Evolutionary conservation across 106 monocot species (phyloP).

Genomic region (Dioscorea dumetorum): DNA sequence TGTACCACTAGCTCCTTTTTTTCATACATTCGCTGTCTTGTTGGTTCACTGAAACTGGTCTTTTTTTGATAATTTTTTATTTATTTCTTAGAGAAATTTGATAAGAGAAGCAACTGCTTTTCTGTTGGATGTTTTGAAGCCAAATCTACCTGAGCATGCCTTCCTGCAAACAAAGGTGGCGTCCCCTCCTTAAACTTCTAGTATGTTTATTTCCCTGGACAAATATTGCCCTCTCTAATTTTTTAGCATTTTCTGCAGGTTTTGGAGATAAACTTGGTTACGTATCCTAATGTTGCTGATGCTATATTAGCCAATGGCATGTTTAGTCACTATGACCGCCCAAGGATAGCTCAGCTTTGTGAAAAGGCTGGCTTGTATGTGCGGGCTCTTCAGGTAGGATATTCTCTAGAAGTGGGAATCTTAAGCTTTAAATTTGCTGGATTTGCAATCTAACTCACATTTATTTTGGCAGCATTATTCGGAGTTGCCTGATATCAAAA

Average conservation of each 20-base stretch:
- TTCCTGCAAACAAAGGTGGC: conserved; percentile 94
- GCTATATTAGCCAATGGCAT: conserved; percentile 99
- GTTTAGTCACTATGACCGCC: conserved; percentile 98
- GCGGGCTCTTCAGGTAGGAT: conserved; percentile 85
- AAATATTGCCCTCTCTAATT: background rate
- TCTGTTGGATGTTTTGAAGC: conserved; percentile 96
- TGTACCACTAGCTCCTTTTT: background rate
- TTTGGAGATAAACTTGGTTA: conserved; percentile 96
- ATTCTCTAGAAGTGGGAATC: background rate
- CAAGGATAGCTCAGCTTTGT: conserved; percentile 91
- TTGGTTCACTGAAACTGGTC: conserved; percentile 3
- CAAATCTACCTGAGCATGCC: conserved; percentile 94
- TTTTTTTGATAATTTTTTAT: background rate
- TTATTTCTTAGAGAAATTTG: conserved; percentile 74
- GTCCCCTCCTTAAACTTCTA: background rate
- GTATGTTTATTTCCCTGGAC: background rate
- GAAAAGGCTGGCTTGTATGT: conserved; percentile 95
- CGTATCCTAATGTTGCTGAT: conserved; percentile 99
- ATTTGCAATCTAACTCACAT: background rate
- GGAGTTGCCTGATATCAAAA: conserved; percentile 93
- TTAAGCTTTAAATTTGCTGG: background rate
- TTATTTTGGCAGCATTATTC: conserved; percentile 70
- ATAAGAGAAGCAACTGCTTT: conserved; percentile 97
- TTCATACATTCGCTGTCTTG: background rate
- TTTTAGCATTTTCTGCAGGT: conserved; percentile 38